Percentiles rank a stretch among this genome's conserved stretches.
These are phyloP conservation scores for Russula sp. DNA, from an alignment of 768 basidiomycete species.

Conservation along the genomic window DNA sequence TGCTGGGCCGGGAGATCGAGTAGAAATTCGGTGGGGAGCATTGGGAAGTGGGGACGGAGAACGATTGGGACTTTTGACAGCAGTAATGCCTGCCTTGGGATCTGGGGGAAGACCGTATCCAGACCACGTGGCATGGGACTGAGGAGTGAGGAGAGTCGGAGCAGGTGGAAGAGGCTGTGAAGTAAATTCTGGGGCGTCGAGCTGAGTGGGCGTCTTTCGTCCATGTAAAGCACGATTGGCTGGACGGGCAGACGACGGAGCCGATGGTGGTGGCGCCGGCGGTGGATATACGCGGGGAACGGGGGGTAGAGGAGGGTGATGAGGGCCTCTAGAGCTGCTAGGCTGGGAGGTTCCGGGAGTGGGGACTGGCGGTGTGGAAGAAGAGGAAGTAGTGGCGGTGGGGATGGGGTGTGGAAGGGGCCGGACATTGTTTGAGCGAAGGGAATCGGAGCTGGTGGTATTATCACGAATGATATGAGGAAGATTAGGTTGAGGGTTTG, in stretches of 20 bases:
- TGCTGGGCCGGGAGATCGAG: conserved; percentile 29
- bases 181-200: conserved; percentile 38
- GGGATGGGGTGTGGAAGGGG: conserved; percentile 43
- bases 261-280: conserved; percentile 23
- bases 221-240: conserved; percentile 26
- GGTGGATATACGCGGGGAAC: conserved; percentile 57
- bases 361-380: conserved; percentile 29
- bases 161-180: conserved; percentile 31
- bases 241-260: conserved; percentile 30
- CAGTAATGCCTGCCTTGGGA: conserved; percentile 48
- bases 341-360: conserved; percentile 31
- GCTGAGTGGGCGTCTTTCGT: conserved; percentile 51
- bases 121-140: conserved; percentile 21
- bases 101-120: conserved; percentile 52
- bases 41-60: conserved; percentile 36
- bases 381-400: conserved; percentile 8
- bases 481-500: conserved; percentile 49
- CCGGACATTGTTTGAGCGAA: conserved; percentile 33
- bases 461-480: conserved; percentile 66
- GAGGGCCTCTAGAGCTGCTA: conserved; percentile 37
- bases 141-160: conserved; percentile 27
- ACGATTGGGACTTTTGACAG: conserved; percentile 28
- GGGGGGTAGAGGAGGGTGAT: conserved; percentile 64
- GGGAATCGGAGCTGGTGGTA: conserved; percentile 42
- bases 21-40: conserved; percentile 24